phyloP scores from a whole-genome alignment of 345 rosid species.

The Nasturtium officinale region DNA sequence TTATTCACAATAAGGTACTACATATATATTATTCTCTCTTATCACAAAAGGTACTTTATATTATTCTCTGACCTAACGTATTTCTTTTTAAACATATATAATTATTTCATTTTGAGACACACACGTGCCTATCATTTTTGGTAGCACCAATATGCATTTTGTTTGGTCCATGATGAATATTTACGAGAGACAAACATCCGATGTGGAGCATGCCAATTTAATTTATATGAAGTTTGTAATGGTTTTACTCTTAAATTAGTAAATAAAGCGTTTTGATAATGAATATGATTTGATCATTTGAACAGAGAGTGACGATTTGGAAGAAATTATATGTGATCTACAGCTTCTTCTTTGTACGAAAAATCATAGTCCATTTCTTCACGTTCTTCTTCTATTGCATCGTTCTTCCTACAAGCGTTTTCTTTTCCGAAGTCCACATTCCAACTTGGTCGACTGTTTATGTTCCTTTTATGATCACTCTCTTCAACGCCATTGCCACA shows the following conservation, averaged over 20 bases:
- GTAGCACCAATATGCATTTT: background rate
- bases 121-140: conserved; percentile 21
- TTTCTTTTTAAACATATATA: background rate
- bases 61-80: background rate
- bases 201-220: conserved; percentile 1
- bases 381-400: conserved; percentile 45
- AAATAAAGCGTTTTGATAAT: background rate
- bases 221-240: background rate
- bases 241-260: background rate
- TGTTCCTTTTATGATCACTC: conserved; percentile 42
- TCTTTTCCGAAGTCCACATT: conserved; percentile 38
- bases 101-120: background rate
- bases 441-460: conserved; percentile 43
- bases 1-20: conserved; percentile 51
- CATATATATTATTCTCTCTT: background rate
- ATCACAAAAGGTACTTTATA: background rate
- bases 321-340: conserved; percentile 46
- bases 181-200: conserved; percentile 1
- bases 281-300: conserved; percentile 9
- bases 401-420: conserved; percentile 41
- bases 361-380: conserved; percentile 42
- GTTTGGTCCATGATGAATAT: background rate
- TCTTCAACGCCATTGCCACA: conserved; percentile 43
- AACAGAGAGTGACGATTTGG: conserved; percentile 46
- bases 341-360: conserved; percentile 45